These are phyloP conservation scores for Bolboschoenoplectus hybrid DNA, from an alignment of 202 grass and related monocot species.

Conservation along the genomic window DNA sequence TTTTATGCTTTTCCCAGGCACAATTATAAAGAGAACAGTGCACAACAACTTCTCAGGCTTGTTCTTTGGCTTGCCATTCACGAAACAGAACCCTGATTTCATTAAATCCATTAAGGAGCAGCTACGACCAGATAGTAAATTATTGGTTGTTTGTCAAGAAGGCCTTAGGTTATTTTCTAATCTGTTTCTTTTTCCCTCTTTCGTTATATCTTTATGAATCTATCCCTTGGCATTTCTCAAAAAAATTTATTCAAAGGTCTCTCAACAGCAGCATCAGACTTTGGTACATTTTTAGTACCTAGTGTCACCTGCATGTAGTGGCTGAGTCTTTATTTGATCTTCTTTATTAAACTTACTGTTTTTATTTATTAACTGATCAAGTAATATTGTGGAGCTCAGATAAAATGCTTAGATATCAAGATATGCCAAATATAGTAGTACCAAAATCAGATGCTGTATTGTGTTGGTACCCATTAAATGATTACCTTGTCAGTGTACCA, in stretches of 20 bases:
- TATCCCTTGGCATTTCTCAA: not conserved
- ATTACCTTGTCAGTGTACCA: not conserved
- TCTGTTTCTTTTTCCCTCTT: not conserved
- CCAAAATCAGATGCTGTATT: not conserved
- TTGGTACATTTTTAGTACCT: not conserved
- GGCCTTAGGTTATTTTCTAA: slow-evolving; percentile 64
- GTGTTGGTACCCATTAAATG: not conserved
- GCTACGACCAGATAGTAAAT: slow-evolving; percentile 64
- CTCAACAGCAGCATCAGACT: not conserved
- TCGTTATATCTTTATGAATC: not conserved
- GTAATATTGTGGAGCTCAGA: not conserved
- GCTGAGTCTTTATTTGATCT: not conserved
- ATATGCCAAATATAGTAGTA: not conserved
- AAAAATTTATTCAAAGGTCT: not conserved
- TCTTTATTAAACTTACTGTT: not conserved
- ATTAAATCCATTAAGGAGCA: slow-evolving; percentile 64
- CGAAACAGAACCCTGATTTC: slow-evolving; percentile 75
- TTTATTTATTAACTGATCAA: not conserved
- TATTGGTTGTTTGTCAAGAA: slow-evolving; percentile 92
- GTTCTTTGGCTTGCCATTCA: slow-evolving; percentile 84
- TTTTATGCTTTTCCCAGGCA: slow-evolving; percentile 43
- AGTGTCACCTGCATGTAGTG: not conserved
- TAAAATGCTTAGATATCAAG: slow-evolving; percentile 27
- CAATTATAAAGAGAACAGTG: slow-evolving; percentile 70
- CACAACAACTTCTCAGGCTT: slow-evolving; percentile 89